phyloP scores from a whole-genome alignment of 305 asterid species.

The Rubia peregrina region DNA sequence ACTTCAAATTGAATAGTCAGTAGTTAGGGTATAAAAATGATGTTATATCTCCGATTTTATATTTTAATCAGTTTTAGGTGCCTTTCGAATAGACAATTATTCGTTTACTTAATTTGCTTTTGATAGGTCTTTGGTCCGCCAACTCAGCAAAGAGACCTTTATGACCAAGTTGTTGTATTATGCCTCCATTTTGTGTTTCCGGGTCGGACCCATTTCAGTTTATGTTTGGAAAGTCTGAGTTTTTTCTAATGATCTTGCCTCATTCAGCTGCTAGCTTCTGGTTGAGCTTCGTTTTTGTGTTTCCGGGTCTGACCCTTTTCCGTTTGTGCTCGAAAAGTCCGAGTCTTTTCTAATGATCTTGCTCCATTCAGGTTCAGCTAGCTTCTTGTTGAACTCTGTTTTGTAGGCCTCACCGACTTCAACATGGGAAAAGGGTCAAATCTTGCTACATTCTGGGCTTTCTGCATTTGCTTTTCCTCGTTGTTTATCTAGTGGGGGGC shows the following conservation, averaged over 20 bases:
- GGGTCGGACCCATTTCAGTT: no score
- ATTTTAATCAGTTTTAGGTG: background rate
- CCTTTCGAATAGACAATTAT: background rate
- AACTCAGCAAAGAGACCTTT: conserved; percentile 78
- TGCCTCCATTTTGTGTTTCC: no score
- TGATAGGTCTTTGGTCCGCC: conserved; percentile 83
- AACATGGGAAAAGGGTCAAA: conserved; percentile 13
- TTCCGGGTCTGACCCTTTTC: background rate
- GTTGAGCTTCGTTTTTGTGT: no score
- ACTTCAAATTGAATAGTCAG: background rate
- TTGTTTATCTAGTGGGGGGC: conserved; percentile 28
- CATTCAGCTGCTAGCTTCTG: no score
- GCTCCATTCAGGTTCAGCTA: background rate
- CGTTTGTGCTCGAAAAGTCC: conserved; percentile 8
- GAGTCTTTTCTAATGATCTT: background rate
- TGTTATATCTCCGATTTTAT: background rate
- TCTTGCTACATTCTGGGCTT: conserved; percentile 22
- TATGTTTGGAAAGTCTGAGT: no score
- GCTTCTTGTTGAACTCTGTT: background rate
- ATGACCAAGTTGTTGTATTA: conserved; percentile 77
- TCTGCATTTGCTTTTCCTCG: conserved; percentile 25
- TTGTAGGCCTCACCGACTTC: background rate
- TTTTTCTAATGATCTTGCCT: no score
- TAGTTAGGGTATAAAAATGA: background rate
- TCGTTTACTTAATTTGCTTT: background rate